Evolutionary conservation across 106 monocot species (phyloP).

Genomic region (Acorus calamus): DNA sequence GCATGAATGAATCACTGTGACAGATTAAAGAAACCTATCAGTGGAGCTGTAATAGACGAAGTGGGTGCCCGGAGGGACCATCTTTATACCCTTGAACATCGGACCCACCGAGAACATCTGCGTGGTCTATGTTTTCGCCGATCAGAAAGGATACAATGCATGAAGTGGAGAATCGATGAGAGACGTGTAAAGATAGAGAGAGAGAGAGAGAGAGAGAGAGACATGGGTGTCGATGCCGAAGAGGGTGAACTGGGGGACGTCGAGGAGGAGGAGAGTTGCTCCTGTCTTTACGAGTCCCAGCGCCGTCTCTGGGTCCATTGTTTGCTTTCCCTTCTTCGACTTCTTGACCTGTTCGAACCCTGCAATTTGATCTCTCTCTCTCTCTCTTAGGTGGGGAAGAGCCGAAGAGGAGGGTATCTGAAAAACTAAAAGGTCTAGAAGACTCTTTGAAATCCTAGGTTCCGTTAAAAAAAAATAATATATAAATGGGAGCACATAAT

Average conservation of each 20-base stretch:
- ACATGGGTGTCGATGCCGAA: constrained; percentile 96
- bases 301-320: constrained; percentile 57
- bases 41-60: constrained; percentile 70
- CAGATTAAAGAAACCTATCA: constrained; percentile 85
- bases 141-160: neutral
- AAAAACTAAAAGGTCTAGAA: no score
- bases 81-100: constrained; percentile 84
- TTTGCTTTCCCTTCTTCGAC: neutral
- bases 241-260: constrained; percentile 82
- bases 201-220: no score
- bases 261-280: constrained; percentile 80
- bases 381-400: neutral
- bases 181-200: no score
- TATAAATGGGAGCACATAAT: no score
- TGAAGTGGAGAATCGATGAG: neutral
- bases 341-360: neutral
- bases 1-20: no score
- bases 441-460: no score
- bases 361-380: neutral
- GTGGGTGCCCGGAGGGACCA: constrained; percentile 92
- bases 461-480: no score
- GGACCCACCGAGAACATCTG: constrained; percentile 83
- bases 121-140: neutral
- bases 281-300: constrained; percentile 80
- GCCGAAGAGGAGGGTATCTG: no score